Percentiles rank a stretch among this genome's conserved stretches.
Evolutionary conservation across 495 filamentous ascomycete genomes (phyloP).

Genomic region (Delitschia confertaspora): DNA sequence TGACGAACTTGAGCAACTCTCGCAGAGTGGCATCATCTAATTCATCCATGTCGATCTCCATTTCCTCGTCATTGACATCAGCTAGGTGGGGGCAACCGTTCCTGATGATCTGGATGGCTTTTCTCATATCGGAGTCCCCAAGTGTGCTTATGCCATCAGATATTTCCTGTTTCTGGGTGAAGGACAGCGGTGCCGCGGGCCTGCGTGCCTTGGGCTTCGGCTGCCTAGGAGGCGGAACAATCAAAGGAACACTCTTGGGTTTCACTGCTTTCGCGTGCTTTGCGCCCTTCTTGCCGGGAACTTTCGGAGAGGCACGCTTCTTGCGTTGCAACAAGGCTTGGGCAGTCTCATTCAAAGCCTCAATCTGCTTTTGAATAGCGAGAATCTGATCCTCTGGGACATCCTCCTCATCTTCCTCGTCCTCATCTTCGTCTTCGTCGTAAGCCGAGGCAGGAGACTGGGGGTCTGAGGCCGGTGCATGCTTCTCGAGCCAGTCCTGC

Average conservation of each 20-base stretch:
- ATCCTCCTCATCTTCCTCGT: constrained; percentile 59
- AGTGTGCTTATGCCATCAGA: constrained; percentile 69
- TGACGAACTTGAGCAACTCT: constrained; percentile 68
- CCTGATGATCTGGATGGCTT: constrained; percentile 84
- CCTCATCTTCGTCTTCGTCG: constrained; percentile 52
- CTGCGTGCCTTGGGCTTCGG: constrained; percentile 17
- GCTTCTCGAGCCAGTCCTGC: constrained; percentile 62
- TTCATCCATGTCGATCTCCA: constrained; percentile 86
- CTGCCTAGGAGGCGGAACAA: constrained; percentile 23
- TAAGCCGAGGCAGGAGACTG: constrained; percentile 40
- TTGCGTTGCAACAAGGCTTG: constrained; percentile 39
- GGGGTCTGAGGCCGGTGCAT: constrained; percentile 51
- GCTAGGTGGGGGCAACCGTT: constrained; percentile 71
- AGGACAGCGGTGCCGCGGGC: constrained; percentile 41
- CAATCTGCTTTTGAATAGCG: constrained; percentile 49
- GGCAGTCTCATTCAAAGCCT: constrained; percentile 31
- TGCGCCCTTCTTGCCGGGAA: constrained; percentile 40
- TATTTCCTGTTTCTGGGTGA: constrained; percentile 77
- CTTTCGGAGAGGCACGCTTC: constrained; percentile 42
- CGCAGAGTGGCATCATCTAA: constrained; percentile 63
- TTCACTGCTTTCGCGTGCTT: constrained; percentile 35
- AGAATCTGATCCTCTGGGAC: constrained; percentile 32
- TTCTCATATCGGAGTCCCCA: constrained; percentile 60
- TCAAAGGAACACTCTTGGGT: constrained; percentile 44
- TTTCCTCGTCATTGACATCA: constrained; percentile 69